phyloP scores from a whole-genome alignment of 179 eudicot genomes.

The Beta corolliflora region DNA sequence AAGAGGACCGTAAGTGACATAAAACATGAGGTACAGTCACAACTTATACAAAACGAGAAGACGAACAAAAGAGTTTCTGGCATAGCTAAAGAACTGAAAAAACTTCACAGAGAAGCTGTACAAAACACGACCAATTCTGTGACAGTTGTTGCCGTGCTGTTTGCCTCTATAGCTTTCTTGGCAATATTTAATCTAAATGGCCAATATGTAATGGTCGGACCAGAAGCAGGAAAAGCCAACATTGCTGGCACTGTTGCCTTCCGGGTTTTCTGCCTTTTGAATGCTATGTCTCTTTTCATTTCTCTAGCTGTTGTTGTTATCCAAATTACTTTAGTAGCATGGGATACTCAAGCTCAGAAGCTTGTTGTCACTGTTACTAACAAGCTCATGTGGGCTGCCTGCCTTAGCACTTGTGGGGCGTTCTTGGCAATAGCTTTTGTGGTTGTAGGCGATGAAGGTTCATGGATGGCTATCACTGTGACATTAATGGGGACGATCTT shows the following conservation, averaged over 20 bases:
- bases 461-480: constrained; percentile 70
- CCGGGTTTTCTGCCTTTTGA: constrained; percentile 62
- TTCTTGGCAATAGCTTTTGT: constrained; percentile 72
- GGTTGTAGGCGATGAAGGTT: constrained; percentile 64
- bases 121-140: constrained; percentile 86
- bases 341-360: constrained; percentile 85
- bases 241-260: constrained; percentile 59
- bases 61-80: constrained; percentile 78
- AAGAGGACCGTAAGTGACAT: constrained; percentile 89
- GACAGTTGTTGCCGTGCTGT: constrained; percentile 79
- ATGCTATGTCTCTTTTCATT: constrained; percentile 71
- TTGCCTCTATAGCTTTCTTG: constrained; percentile 86
- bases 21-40: constrained; percentile 84
- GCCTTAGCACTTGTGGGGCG: constrained; percentile 86
- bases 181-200: constrained; percentile 86
- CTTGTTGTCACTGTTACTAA: constrained; percentile 70
- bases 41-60: constrained; percentile 72
- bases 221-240: constrained; percentile 57
- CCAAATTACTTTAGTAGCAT: constrained; percentile 81
- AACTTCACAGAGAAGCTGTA: constrained; percentile 88
- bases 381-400: constrained; percentile 92
- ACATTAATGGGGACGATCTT: constrained; percentile 63
- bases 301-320: constrained; percentile 87
- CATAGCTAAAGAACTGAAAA: constrained; percentile 73
- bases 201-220: constrained; percentile 41